Evolutionary conservation across 768 basidiomycete genomes (phyloP).

Genomic region (Pseudohyphozyma bogoriensis): DNA sequence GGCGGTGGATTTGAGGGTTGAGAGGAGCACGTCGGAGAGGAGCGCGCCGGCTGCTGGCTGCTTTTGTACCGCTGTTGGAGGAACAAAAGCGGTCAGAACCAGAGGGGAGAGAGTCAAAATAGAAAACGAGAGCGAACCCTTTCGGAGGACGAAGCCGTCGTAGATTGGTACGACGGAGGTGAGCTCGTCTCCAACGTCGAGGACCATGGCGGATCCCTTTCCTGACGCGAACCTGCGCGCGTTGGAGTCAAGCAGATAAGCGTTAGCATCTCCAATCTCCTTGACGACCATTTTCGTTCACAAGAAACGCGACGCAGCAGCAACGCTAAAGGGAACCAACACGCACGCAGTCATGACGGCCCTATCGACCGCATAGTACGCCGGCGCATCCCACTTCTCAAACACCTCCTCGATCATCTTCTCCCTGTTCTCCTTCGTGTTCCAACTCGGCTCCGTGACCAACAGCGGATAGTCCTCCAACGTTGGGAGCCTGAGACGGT

Average conservation of each 20-base stretch:
- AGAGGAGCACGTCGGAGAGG: slow-evolving; percentile 53
- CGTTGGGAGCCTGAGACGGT: slow-evolving; percentile 24
- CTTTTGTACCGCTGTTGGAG: slow-evolving; percentile 52
- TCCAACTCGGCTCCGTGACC: slow-evolving; percentile 94
- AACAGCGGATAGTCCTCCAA: slow-evolving; percentile 72
- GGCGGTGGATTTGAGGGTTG: slow-evolving; percentile 13
- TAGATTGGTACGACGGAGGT: slow-evolving; percentile 91
- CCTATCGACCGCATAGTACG: slow-evolving; percentile 92
- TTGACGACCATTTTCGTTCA: too few relatives aligned
- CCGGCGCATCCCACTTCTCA: slow-evolving; percentile 87
- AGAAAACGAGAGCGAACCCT: slow-evolving; percentile 50
- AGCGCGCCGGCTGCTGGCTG: slow-evolving; percentile 45
- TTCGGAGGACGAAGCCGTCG: slow-evolving; percentile 92
- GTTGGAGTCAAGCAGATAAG: neutral
- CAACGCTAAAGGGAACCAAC: neutral
- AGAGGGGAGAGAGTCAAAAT: neutral
- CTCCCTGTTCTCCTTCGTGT: slow-evolving; percentile 81
- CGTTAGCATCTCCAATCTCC: neutral
- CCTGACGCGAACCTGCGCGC: slow-evolving; percentile 77
- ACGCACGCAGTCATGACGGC: slow-evolving; percentile 84
- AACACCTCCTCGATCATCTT: slow-evolving; percentile 96
- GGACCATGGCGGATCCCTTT: slow-evolving; percentile 89
- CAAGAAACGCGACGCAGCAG: too few relatives aligned
- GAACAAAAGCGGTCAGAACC: neutral
- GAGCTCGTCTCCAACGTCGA: slow-evolving; percentile 82